Evolutionary conservation across 2,329 filamentous ascomycete genomes (phyloP).

Genomic region (Exserohilum turcica): DNA sequence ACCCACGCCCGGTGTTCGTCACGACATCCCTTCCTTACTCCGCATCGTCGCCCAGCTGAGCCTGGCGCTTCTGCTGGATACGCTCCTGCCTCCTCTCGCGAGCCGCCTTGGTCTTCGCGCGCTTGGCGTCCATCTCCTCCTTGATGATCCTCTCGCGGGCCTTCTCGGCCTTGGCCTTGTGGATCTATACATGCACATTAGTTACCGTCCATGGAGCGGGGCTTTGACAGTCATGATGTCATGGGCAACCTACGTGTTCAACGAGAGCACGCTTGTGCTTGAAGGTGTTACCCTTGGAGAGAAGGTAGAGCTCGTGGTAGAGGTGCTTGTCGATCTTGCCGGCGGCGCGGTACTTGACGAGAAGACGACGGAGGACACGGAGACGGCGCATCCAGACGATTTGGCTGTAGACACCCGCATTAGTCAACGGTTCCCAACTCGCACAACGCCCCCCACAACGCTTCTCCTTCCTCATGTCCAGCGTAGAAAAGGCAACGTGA

Average conservation of each 20-base stretch:
- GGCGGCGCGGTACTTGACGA: conserved; percentile 99
- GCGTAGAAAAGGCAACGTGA: conserved; percentile 23
- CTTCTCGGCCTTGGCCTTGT: conserved; percentile 99
- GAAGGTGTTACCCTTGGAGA: conserved; percentile 99
- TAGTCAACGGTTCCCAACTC: conserved; percentile 34
- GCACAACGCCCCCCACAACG: conserved; percentile 10
- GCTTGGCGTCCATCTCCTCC: conserved; percentile 99
- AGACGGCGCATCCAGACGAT: conserved; percentile 99
- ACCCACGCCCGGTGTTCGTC: conserved; percentile 50
- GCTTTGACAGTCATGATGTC: conserved; percentile 45
- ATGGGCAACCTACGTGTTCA: conserved; percentile 86
- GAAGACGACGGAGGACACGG: conserved; percentile 96
- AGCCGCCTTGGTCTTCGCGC: conserved; percentile 99
- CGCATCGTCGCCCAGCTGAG: conserved; percentile 73
- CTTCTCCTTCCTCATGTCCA: conserved; percentile 4
- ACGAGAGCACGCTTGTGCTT: conserved; percentile 99
- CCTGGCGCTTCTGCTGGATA: conserved; percentile 86
- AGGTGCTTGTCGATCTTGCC: conserved; percentile 99
- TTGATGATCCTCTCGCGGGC: conserved; percentile 92
- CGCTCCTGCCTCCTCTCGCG: conserved; percentile 98
- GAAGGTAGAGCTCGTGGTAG: conserved; percentile 99
- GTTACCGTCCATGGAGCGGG: conserved; percentile 23
- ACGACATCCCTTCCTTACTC: conserved; percentile 46
- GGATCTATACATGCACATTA: conserved; percentile 71
- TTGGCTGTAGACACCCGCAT: conserved; percentile 66